Base-by-base conservation (phyloP, 495 filamentous ascomycete species). In the Talaromyces liani region DNA sequence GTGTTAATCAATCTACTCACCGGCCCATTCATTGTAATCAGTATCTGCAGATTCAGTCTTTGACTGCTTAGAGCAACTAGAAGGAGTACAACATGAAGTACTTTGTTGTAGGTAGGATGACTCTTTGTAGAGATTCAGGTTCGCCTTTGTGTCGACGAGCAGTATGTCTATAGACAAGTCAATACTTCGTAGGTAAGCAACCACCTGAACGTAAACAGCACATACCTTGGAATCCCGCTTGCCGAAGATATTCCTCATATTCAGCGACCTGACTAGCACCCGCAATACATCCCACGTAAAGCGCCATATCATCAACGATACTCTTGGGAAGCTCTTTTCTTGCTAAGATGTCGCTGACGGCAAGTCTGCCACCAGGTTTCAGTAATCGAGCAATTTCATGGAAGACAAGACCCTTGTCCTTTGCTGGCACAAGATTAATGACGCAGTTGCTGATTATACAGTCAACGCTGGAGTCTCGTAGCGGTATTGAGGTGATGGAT, bases 371-470 rank as follows among this genome's bases (percentile, higher is more conserved):
- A 20, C 83, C 82, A 0, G 85, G 77, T 68, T 83, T 83, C 14
- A 89, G 72, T 8, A 91, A 64, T 7, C 88, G 81, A 68, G 75
- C 75, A 66, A 88, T 87, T 75, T 90, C 85, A 8, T 70, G 27
- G 69, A 89, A 89, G 3, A 80, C 84, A 18, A 75, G 54, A 3
- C 65, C 78, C 71, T 88, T 90, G 24, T 89, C 84, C 0, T 58
- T 61, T 18, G 72, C 69, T 0, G 85, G 84, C 0, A 91, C 83
- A 0, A 90, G 82, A 69, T 89, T 91, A 63, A 89, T 74, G 55
- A 87, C 85, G 68, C 85, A 87, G 69, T 87, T 88, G 66, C 79
- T 81, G 63, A 87, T 87, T 62, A 89, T 79, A 68, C 82, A 85
- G 68, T 88, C 78, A 24, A 79, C 83, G 14, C 61, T 78, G 14